Evolutionary conservation across 1,284 basidiomycete genomes (phyloP).

Genomic region (Sporisorium sorghi): DNA sequence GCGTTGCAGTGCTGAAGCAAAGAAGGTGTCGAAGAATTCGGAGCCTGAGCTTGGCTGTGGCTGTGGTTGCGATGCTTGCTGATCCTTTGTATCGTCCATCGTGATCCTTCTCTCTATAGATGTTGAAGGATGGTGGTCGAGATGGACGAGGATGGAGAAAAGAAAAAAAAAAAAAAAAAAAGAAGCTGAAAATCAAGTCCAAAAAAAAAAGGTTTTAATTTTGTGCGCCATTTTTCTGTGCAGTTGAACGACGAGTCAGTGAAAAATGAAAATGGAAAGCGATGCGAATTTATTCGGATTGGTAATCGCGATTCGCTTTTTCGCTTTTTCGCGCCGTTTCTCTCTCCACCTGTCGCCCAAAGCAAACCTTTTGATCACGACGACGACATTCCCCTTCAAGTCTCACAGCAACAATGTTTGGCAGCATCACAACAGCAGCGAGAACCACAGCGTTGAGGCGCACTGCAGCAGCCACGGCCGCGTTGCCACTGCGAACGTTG

Average conservation of each 20-base stretch:
- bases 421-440: constrained; percentile 16
- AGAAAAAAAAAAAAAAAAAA: constrained; percentile 7
- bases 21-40: constrained; percentile 52
- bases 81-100: not conserved
- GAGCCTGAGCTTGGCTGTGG: constrained; percentile 15
- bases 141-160: constrained; percentile 8
- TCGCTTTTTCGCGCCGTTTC: too few relatives aligned
- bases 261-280: not conserved
- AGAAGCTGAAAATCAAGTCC: not conserved
- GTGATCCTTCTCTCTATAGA: not conserved
- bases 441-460: not conserved
- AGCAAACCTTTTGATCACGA: constrained; percentile 1
- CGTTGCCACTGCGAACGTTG: not conserved
- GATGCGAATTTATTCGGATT: not conserved
- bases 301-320: not conserved
- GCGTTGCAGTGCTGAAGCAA: constrained; percentile 42
- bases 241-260: not conserved
- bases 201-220: constrained; percentile 23
- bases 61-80: constrained; percentile 2
- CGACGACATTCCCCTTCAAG: not conserved
- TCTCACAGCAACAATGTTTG: constrained; percentile 1
- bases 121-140: constrained; percentile 3
- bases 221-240: not conserved
- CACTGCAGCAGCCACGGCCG: not conserved
- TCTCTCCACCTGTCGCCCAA: constrained; percentile 5